Evolutionary conservation across 2,329 filamentous ascomycete genomes (phyloP).

Genomic region (Incumbomyces delicatus): DNA sequence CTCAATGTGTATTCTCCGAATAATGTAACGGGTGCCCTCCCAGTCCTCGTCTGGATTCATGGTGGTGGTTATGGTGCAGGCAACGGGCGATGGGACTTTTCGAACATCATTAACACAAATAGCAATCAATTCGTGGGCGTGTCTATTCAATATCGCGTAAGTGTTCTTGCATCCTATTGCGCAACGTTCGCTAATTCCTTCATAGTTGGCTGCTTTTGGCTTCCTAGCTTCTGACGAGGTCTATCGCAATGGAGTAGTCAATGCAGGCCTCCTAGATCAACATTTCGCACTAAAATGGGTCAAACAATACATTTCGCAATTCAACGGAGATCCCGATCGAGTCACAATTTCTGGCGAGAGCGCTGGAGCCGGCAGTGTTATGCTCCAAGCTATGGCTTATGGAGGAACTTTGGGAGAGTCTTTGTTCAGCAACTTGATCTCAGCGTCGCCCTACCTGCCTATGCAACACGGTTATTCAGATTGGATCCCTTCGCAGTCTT

Average conservation of each 20-base stretch:
- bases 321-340: constrained; percentile 42
- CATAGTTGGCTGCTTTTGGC: constrained; percentile 36
- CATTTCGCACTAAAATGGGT: constrained; percentile 53
- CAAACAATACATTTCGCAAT: constrained; percentile 45
- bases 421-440: constrained; percentile 29
- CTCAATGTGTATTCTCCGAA: constrained; percentile 26
- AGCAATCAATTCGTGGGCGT: constrained; percentile 41
- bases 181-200: constrained; percentile 1
- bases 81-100: constrained; percentile 30
- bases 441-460: constrained; percentile 44
- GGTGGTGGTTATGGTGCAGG: constrained; percentile 30
- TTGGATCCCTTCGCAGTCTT: constrained; percentile 35
- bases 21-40: constrained; percentile 22
- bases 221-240: constrained; percentile 46
- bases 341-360: constrained; percentile 45
- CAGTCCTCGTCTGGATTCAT: constrained; percentile 28
- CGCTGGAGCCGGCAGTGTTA: constrained; percentile 41
- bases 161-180: constrained; percentile 6
- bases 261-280: constrained; percentile 56
- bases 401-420: constrained; percentile 33
- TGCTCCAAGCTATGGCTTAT: constrained; percentile 47
- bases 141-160: constrained; percentile 41
- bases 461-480: constrained; percentile 45
- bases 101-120: constrained; percentile 37
- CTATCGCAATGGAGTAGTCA: constrained; percentile 47